Evolutionary conservation across 1,139 yeast genomes (phyloP).

Genomic region (Blastobotrys serpentis): DNA sequence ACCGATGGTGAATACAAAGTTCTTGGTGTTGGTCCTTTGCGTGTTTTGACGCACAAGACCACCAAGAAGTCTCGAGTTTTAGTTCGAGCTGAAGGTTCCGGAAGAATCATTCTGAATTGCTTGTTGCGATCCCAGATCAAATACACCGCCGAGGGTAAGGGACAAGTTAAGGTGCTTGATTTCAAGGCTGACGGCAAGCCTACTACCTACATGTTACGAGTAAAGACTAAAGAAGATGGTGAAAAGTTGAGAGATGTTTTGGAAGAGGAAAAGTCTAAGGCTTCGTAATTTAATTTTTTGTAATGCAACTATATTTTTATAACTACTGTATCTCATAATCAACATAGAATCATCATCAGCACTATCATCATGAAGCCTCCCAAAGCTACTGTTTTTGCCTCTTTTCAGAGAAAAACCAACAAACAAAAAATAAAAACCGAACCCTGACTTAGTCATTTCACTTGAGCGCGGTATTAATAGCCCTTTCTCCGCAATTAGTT

Average conservation of each 20-base stretch:
- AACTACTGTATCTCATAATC: background rate
- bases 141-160: slow-evolving; percentile 40
- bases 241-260: slow-evolving; percentile 56
- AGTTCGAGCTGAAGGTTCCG: slow-evolving; percentile 86
- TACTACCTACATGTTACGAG: slow-evolving; percentile 66
- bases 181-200: slow-evolving; percentile 48
- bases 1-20: slow-evolving; percentile 35
- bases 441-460: background rate
- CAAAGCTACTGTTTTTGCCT: background rate
- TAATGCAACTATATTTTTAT: no score
- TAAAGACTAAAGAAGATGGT: slow-evolving; percentile 73
- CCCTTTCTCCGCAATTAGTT: slow-evolving; percentile 1
- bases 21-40: slow-evolving; percentile 79
- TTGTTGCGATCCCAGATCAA: slow-evolving; percentile 55
- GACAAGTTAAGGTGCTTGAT: slow-evolving; percentile 55
- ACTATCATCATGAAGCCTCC: background rate
- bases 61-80: slow-evolving; percentile 66
- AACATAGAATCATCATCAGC: background rate
- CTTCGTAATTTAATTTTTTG: background rate
- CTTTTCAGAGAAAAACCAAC: no score
- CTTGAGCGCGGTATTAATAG: background rate
- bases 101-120: slow-evolving; percentile 73
- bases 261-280: slow-evolving; percentile 33
- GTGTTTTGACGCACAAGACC: slow-evolving; percentile 59
- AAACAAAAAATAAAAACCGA: no score